Evolutionary conservation across 306 rosid genomes (phyloP), one percentile per base, ranked within the genome.

Genomic region (Gastrolobium bilobum): DNA sequence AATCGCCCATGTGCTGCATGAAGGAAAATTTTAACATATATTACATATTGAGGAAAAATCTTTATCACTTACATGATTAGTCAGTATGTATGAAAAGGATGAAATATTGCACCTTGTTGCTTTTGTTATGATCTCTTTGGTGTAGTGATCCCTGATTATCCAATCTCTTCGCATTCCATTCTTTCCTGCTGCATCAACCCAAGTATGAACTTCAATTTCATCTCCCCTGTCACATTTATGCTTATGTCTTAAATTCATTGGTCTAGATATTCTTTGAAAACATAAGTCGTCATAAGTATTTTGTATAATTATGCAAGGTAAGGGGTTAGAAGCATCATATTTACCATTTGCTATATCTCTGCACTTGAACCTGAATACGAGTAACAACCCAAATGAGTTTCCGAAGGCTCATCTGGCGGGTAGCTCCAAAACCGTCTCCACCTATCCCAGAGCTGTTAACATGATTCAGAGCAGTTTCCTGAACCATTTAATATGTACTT

Each of bases 81-180:
- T 60, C 10, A 44, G 2, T 34, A 5, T 15, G 30, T 2, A 70
- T 48, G 48, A 60, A 37, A 66, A 43, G 38, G 53, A 54, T 40
- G 62, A 63, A 84, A 66, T n/a, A 14, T 1, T 2, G 54, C 2
- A 92, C 98, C 98, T 94, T 64, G 99, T 92, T 11, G 97, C 99
- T 72, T 88, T 91, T 4, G 93, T 85, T 42, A 94, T 91, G 78
- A 91, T 88, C 75, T 94, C 90, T 84, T 81, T 81, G 10, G 91
- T 89, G 40, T 84, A 80, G 64, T 84, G 87, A 77, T 94, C 97
- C 43, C 99, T 80, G 62, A 94, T 94, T 3, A 92, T 81, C 99
- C 99, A 94, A 72, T 92, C 99, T 63, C 99, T 85, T n/a, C 95
- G 84, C 97, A 94, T 94, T 76, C 95, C 99, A 47, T 94, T 94